phyloP scores from a whole-genome alignment of 2,329 filamentous ascomycete species.

The Corinectria fuckeliana region DNA sequence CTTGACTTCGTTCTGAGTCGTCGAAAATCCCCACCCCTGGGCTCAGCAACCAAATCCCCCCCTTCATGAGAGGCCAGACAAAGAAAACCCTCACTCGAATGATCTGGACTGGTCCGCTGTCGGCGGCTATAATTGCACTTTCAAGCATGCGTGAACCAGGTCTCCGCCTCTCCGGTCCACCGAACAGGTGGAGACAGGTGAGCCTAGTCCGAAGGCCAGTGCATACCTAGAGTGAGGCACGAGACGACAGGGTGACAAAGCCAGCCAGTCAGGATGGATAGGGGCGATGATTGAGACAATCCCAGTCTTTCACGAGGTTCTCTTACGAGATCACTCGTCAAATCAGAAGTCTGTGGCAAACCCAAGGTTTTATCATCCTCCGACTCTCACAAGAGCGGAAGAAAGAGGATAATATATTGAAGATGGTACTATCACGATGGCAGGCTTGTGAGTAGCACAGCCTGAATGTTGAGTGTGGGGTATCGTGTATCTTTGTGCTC shows the following conservation, averaged over 20 bases:
- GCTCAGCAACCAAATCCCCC: constrained; percentile 32
- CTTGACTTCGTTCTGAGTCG: constrained; percentile 55
- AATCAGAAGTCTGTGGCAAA: background rate
- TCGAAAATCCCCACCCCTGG: constrained; percentile 60
- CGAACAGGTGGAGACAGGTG: background rate
- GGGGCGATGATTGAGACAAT: background rate
- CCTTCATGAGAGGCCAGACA: background rate
- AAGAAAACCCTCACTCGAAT: background rate
- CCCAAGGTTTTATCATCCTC: background rate
- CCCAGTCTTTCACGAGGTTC: background rate
- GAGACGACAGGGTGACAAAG: background rate
- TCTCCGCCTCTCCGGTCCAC: background rate
- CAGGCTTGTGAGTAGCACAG: background rate
- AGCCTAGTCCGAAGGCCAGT: background rate
- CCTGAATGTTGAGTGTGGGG: background rate
- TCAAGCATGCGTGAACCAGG: background rate
- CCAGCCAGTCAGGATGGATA: background rate
- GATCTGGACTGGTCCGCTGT: constrained; percentile 26
- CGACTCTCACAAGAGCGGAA: background rate
- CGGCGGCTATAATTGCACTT: constrained; percentile 24
- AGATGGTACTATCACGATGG: background rate
- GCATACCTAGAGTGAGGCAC: background rate
- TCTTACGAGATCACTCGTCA: background rate
- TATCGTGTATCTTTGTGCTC: background rate
- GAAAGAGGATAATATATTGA: background rate